Percentiles rank a stretch among this genome's conserved stretches.
Conservation (phyloP, 352 stramenopile genomes). For the Phytophthora europaea region DNA sequence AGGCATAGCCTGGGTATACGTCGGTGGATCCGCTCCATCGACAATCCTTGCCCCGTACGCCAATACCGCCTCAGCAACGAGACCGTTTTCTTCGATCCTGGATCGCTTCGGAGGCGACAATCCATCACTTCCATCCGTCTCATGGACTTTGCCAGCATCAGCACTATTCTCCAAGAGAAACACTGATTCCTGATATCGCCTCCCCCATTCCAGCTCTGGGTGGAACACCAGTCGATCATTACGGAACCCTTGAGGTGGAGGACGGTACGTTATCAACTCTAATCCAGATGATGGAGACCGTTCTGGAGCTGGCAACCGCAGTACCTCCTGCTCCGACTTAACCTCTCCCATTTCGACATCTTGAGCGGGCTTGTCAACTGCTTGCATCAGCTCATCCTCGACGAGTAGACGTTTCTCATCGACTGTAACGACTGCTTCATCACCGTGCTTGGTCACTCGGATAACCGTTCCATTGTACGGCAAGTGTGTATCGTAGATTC, state of each 20-base stretch:
- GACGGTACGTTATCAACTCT: conserved; percentile 11
- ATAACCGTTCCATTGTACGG: conserved; percentile 8
- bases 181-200: background rate
- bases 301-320: background rate
- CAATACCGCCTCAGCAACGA: conserved; percentile 18
- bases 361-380: conserved; percentile 5
- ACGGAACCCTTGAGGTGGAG: background rate
- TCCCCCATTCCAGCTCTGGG: background rate
- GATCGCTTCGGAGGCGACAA: conserved; percentile 8
- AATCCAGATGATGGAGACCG: background rate
- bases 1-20: no score
- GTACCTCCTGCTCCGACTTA: background rate
- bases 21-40: no score
- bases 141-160: conserved; percentile 11
- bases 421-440: background rate
- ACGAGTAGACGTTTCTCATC: background rate
- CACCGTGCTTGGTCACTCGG: conserved; percentile 2
- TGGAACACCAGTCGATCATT: conserved; percentile 17
- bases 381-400: conserved; percentile 10
- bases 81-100: conserved; percentile 15
- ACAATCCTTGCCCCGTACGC: no score
- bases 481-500: conserved; percentile 11
- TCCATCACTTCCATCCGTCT: conserved; percentile 23
- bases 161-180: conserved; percentile 8
- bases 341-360: conserved; percentile 9